Percentiles rank a stretch among this genome's conserved stretches.
These are phyloP conservation scores for Ambrosia hybrid DNA, from an alignment of 140 eudicot species.

Conservation along the genomic window DNA sequence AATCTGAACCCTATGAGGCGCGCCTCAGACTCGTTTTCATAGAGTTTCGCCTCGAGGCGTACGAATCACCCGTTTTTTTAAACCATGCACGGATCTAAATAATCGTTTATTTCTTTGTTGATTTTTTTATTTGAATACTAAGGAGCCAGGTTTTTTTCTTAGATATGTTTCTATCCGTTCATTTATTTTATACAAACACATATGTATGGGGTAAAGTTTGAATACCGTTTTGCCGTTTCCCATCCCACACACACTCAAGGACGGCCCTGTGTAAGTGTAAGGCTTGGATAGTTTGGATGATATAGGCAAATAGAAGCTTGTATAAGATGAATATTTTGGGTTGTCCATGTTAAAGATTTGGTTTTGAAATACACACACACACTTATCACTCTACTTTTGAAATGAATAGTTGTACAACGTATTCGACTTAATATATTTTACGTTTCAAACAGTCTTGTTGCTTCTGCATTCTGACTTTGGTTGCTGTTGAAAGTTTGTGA, in stretches of 20 bases:
- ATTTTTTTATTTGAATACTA: not conserved
- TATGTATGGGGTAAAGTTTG: not conserved
- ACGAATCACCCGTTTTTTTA: too few relatives aligned
- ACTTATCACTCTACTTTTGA: too few relatives aligned
- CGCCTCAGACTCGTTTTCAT: too few relatives aligned
- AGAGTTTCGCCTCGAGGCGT: too few relatives aligned
- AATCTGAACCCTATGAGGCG: too few relatives aligned
- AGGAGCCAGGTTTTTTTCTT: not conserved
- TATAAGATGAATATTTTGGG: not conserved
- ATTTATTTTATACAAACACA: not conserved
- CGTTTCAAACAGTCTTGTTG: not conserved
- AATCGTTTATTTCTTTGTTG: too few relatives aligned
- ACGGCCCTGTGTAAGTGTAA: not conserved
- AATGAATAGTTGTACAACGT: not conserved
- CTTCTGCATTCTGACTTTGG: not conserved
- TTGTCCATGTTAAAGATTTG: not conserved
- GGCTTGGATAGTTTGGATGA: not conserved
- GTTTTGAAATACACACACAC: not conserved
- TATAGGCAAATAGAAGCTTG: slow-evolving; percentile 9
- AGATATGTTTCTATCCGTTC: not conserved
- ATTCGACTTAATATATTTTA: not conserved
- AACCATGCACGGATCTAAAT: too few relatives aligned
- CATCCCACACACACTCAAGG: not conserved
- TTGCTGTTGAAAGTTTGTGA: not conserved
- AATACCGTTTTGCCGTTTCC: too few relatives aligned